A percentile compares a stretch with the other conserved stretches of the same genome.
phyloP scores from a whole-genome alignment of 345 rosid species.

The Lepidium aucheri region DNA sequence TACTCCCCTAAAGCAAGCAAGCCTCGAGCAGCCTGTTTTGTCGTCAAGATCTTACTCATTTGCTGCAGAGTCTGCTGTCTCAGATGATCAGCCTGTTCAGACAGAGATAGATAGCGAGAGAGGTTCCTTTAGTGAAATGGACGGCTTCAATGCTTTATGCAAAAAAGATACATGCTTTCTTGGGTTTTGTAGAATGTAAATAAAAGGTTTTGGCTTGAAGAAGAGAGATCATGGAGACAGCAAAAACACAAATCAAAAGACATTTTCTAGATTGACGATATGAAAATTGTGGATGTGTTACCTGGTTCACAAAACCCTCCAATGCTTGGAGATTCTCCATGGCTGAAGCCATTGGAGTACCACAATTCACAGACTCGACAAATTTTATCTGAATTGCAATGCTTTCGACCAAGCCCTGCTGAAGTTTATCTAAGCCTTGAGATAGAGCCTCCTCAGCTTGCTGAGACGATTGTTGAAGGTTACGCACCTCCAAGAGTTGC shows the following conservation, averaged over 20 bases:
- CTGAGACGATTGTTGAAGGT: slow-evolving; percentile 74
- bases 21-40: slow-evolving; percentile 78
- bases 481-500: slow-evolving; percentile 42
- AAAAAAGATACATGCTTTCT: background rate
- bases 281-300: background rate
- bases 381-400: slow-evolving; percentile 33
- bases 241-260: background rate
- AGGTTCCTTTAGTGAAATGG: background rate
- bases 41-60: slow-evolving; percentile 62
- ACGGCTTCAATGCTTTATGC: background rate
- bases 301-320: slow-evolving; percentile 86
- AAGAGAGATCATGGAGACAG: background rate
- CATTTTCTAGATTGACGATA: background rate
- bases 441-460: slow-evolving; percentile 94
- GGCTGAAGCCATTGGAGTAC: slow-evolving; percentile 47
- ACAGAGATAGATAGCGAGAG: background rate
- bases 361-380: slow-evolving; percentile 26
- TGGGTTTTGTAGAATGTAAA: background rate
- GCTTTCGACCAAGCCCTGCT: slow-evolving; percentile 51
- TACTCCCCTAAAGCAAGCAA: slow-evolving; percentile 74
- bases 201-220: background rate
- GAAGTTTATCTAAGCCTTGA: slow-evolving; percentile 67
- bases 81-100: slow-evolving; percentile 80
- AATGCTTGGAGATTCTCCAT: slow-evolving; percentile 59
- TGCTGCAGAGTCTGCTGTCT: slow-evolving; percentile 77